Percentiles rank a stretch among this genome's conserved stretches.
Conservation (phyloP, 164 flowering plant genomes). For the Piper longum region DNA sequence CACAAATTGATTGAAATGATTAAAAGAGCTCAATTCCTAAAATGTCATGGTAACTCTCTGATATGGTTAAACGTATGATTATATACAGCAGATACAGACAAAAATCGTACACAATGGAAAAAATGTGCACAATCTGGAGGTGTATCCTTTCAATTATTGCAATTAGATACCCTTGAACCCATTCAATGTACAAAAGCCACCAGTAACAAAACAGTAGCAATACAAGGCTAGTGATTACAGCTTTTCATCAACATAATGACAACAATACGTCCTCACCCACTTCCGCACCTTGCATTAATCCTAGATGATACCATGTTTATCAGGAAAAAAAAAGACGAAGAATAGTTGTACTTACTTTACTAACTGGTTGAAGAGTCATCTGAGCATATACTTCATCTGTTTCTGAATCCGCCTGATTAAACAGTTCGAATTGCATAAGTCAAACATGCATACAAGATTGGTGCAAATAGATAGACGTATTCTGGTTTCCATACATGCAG, state of each 20-base stretch:
- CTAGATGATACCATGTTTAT: neutral
- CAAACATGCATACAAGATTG: neutral
- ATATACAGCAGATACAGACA: no score
- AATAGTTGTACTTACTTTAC: conserved; percentile 36
- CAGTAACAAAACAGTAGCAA: no score
- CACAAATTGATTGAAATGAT: neutral
- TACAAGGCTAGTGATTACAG: no score
- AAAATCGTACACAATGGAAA: no score
- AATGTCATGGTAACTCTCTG: neutral
- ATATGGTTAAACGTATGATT: no score
- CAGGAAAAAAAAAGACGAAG: neutral
- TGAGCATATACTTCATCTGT: conserved; percentile 96
- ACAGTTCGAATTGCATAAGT: conserved; percentile 1
- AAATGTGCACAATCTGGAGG: no score
- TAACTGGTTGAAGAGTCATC: conserved; percentile 96
- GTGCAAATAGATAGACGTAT: neutral
- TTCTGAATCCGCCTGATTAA: conserved; percentile 77
- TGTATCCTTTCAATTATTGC: neutral
- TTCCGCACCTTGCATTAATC: neutral
- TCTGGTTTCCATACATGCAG: conserved; percentile 58
- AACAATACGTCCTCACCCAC: neutral
- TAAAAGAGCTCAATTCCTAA: neutral
- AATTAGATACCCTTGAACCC: neutral
- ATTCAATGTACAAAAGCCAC: neutral
- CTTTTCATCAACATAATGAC: neutral